Evolutionary conservation across 352 stramenopile species (phyloP).

Genomic region (Pelagophyceae sp.): DNA sequence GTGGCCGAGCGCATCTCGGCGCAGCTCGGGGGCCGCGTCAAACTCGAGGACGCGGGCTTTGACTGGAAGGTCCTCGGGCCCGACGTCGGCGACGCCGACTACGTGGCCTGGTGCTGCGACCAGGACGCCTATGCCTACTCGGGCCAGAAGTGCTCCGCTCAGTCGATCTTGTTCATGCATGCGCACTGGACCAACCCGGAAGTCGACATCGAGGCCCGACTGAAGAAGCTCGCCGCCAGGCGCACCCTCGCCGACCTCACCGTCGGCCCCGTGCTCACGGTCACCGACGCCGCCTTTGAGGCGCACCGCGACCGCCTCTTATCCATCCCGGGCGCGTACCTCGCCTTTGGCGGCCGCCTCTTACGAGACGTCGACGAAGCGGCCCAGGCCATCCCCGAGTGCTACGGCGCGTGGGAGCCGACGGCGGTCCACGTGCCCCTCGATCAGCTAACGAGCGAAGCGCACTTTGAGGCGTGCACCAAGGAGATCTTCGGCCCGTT

Average conservation of each 20-base stretch:
- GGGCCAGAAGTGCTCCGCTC: conserved; percentile 96
- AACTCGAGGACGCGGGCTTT: conserved; percentile 95
- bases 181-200: conserved; percentile 88
- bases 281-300: background rate
- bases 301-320: conserved; percentile 27
- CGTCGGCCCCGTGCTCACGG: conserved; percentile 80
- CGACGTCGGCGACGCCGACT: conserved; percentile 88
- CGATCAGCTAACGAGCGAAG: conserved; percentile 72
- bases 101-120: conserved; percentile 93
- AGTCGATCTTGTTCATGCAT: conserved; percentile 96
- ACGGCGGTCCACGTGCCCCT: conserved; percentile 94
- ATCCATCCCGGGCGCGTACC: conserved; percentile 16
- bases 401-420: conserved; percentile 90
- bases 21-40: conserved; percentile 73
- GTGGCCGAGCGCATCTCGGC: conserved; percentile 83
- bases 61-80: conserved; percentile 96
- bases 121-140: conserved; percentile 95
- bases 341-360: conserved; percentile 24
- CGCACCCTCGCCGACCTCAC: conserved; percentile 85
- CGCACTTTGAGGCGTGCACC: conserved; percentile 84
- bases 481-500: conserved; percentile 98
- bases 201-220: conserved; percentile 80
- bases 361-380: conserved; percentile 35
- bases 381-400: conserved; percentile 83
- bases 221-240: conserved; percentile 70